These are phyloP conservation scores for Fusarium bulbicola DNA, from an alignment of 2,329 filamentous ascomycete genomes.

Conservation along the genomic window DNA sequence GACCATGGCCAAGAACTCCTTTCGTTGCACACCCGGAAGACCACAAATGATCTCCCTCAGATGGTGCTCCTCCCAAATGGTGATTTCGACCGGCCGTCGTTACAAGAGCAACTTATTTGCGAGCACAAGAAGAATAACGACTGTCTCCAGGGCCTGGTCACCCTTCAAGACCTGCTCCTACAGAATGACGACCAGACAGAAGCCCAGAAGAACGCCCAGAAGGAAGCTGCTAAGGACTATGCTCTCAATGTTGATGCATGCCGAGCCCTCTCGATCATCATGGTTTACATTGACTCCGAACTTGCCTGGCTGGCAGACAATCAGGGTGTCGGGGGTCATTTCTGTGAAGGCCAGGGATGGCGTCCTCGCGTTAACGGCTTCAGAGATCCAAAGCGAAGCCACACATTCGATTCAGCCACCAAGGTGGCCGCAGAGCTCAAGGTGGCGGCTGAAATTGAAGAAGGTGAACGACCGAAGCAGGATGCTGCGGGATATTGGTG, in stretches of 20 bases:
- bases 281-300: neutral
- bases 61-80: slow-evolving; percentile 23
- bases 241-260: slow-evolving; percentile 36
- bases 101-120: slow-evolving; percentile 26
- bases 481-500: neutral
- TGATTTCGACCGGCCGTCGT: neutral
- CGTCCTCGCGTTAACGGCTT: neutral
- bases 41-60: slow-evolving; percentile 6
- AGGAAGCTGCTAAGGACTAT: neutral
- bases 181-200: neutral
- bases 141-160: slow-evolving; percentile 44
- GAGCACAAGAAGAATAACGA: slow-evolving; percentile 44
- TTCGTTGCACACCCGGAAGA: slow-evolving; percentile 25
- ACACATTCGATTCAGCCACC: slow-evolving; percentile 4
- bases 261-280: neutral
- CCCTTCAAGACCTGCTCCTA: slow-evolving; percentile 15
- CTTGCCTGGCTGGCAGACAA: neutral
- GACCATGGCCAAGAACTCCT: slow-evolving; percentile 30
- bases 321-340: neutral
- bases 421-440: neutral
- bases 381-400: neutral
- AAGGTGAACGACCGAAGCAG: neutral
- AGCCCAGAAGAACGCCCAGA: neutral
- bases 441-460: neutral
- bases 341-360: neutral